Evolutionary conservation across 768 basidiomycete genomes (phyloP).

Genomic region (Tricholoma sp.): DNA sequence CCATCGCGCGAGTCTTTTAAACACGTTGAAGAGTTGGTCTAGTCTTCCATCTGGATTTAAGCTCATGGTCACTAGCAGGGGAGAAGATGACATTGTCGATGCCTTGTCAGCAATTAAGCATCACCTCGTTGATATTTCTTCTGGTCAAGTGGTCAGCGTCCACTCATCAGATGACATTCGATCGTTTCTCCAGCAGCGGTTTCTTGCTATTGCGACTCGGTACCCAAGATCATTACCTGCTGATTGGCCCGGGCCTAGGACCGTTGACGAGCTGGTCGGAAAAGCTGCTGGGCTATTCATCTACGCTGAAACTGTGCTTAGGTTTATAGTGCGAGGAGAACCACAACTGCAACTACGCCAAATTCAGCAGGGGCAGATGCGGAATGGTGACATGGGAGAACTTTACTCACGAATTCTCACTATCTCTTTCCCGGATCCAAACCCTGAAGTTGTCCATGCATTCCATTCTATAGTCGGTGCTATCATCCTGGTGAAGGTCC

Average conservation of each 20-base stretch:
- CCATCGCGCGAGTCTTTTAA: not conserved
- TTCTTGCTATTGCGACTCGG: not conserved
- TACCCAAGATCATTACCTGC: not conserved
- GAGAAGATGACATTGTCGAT: not conserved
- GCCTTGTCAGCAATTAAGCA: not conserved
- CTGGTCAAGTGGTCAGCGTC: not conserved
- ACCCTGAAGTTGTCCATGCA: slow-evolving; percentile 5
- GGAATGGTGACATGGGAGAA: slow-evolving; percentile 3
- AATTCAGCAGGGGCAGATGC: not conserved
- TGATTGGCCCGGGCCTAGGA: not conserved
- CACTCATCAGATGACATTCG: not conserved
- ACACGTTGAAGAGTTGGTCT: not conserved
- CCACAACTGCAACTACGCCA: not conserved
- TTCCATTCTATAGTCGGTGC: slow-evolving; percentile 16
- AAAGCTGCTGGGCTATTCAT: slow-evolving; percentile 9
- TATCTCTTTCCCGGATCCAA: slow-evolving; percentile 11
- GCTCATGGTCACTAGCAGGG: slow-evolving; percentile 2
- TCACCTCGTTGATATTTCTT: not conserved
- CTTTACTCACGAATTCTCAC: slow-evolving; percentile 17
- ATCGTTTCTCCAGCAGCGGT: not conserved
- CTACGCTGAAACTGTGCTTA: slow-evolving; percentile 1
- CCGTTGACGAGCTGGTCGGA: slow-evolving; percentile 8
- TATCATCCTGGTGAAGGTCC: slow-evolving; percentile 18
- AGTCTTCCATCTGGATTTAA: not conserved
- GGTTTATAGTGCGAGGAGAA: slow-evolving; percentile 2